A percentile compares a stretch with the other conserved stretches of the same genome.
Conservation (phyloP, 345 rosid species). For the Lepidium aucheri region DNA sequence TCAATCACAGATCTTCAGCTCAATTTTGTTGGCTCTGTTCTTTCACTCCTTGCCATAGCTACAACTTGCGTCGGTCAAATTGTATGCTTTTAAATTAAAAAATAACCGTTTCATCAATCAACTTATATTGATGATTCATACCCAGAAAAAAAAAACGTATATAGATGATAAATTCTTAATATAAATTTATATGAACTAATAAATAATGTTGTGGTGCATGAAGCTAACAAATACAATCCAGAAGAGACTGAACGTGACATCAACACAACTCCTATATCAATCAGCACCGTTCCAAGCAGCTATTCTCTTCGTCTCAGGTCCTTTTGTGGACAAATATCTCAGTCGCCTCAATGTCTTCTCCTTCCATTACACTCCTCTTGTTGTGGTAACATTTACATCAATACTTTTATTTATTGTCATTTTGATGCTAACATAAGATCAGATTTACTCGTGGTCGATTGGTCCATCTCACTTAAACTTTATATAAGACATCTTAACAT, state of each 20-base stretch:
- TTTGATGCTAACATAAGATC: no score
- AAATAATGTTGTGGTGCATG: slow-evolving; percentile 1
- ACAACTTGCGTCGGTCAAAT: slow-evolving; percentile 98
- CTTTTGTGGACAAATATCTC: slow-evolving; percentile 80
- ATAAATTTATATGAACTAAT: not conserved
- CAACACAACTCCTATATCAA: slow-evolving; percentile 92
- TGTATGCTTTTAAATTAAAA: slow-evolving; percentile 47
- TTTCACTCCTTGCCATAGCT: slow-evolving; percentile 74
- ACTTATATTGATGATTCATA: no score
- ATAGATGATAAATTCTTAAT: not conserved
- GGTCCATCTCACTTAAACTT: no score
- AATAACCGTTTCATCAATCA: not conserved
- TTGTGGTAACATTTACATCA: no score
- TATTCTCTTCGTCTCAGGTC: slow-evolving; percentile 91
- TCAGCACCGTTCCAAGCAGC: slow-evolving; percentile 99
- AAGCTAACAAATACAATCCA: slow-evolving; percentile 97
- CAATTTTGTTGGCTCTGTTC: slow-evolving; percentile 65
- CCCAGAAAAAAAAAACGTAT: no score
- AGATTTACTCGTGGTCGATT: no score
- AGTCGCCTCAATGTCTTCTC: slow-evolving; percentile 86
- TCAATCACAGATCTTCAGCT: slow-evolving; percentile 97
- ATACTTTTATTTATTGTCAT: no score
- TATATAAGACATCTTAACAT: no score
- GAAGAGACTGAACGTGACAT: slow-evolving; percentile 84
- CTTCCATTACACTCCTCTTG: slow-evolving; percentile 64